Evolutionary conservation across 2,329 filamentous ascomycete genomes (phyloP), one percentile per base, ranked within the genome.

Genomic region (Trichoderma brevicompactum): DNA sequence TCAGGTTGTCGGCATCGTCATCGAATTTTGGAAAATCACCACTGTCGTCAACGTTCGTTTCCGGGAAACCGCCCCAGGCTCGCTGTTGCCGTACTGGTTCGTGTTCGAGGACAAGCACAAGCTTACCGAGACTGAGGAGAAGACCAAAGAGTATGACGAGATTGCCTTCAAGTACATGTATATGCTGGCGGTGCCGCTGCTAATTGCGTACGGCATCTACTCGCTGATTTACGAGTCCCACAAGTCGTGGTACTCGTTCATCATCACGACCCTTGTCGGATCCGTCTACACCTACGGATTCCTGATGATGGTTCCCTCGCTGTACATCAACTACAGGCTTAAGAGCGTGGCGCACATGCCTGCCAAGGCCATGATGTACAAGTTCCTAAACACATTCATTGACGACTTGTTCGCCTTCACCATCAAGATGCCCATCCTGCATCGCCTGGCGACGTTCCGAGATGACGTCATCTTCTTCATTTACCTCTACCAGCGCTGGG

Each of bases 401-500:
- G 95, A 99, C 78, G 95, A 99, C 75, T 83, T 99, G 38, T 99
- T 99, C 75, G 95, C 95, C 2, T 99, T 98, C 74, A 99, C 95
- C 44, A 97, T 99, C 82, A 98, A 98, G 82, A 99, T 99, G 95
- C 95, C 95, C 0, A 87, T 94, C 68, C 83, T 99, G 59, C 95
- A 99, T 78, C 88, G 95, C 15, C 83, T 99, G 58, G 93, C 95
- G 0, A 98, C 95, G 0, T 85, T 99, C 69, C 86, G 95, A 67
- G 95, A 99, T 76, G 95, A 99, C 74, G 84, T 99, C 70, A 98
- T 99, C 75, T 99, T 99, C 84, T 99, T 99, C 76, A 85, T 99
- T 66, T 99, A 97, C 80, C 72, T 99, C 4, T 99, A 99, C 79
- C 95, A 99, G 81, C 87, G 89, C 67, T 99, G 88, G 86, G 90